These are phyloP conservation scores for Xylaria sp. DNA, from an alignment of 2,329 filamentous ascomycete genomes.

Conservation along the genomic window DNA sequence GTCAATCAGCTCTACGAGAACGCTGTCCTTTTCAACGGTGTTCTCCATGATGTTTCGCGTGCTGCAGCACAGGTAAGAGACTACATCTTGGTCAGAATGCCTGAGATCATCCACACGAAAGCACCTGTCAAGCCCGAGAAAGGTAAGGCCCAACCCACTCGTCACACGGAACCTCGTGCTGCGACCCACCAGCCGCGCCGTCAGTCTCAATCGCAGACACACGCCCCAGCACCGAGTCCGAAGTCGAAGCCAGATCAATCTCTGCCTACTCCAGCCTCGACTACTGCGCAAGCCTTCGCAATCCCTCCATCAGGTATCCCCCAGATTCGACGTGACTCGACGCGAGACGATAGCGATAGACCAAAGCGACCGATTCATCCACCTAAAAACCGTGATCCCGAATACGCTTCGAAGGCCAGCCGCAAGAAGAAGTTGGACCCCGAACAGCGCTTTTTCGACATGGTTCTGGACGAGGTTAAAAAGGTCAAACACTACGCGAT, in stretches of 20 bases:
- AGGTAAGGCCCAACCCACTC: conserved; percentile 59
- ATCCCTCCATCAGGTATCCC: conserved; percentile 81
- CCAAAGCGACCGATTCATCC: conserved; percentile 95
- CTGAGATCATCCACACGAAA: conserved; percentile 55
- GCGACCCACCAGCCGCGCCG: conserved; percentile 52
- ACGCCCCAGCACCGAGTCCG: conserved; percentile 52
- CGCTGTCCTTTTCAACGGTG: conserved; percentile 83
- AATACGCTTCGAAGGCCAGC: conserved; percentile 79
- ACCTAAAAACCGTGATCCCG: conserved; percentile 89
- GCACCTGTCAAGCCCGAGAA: conserved; percentile 73
- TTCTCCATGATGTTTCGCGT: conserved; percentile 76
- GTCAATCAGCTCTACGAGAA: conserved; percentile 84
- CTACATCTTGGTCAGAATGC: conserved; percentile 60
- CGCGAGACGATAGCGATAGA: conserved; percentile 77
- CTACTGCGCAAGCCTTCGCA: conserved; percentile 73
- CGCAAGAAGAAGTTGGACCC: conserved; percentile 91
- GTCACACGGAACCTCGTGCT: conserved; percentile 59
- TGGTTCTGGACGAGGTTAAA: conserved; percentile 80
- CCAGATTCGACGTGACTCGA: conserved; percentile 86
- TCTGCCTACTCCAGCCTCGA: conserved; percentile 51
- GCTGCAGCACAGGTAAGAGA: conserved; percentile 67
- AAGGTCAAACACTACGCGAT: conserved; percentile 75
- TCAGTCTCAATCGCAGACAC: conserved; percentile 48
- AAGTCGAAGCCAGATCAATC: conserved; percentile 51
- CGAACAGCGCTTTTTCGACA: conserved; percentile 90